Percentiles rank a stretch among this genome's conserved stretches.
Conservation (phyloP, 2,329 filamentous ascomycete species). For the Colletotrichum chrysophilum region DNA sequence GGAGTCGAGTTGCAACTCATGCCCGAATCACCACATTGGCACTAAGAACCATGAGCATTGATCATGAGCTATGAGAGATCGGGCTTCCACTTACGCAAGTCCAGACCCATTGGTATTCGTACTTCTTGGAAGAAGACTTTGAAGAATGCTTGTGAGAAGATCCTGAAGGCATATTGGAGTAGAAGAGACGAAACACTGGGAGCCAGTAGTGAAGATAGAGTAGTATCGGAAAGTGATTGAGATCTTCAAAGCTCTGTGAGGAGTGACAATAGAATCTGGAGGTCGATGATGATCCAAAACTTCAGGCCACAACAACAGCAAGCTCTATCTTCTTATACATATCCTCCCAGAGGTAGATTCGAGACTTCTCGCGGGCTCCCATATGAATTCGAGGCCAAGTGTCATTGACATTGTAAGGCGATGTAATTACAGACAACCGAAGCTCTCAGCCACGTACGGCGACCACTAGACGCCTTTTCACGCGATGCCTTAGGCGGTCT, state of each 20-base stretch:
- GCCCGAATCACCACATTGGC: conserved; percentile 12
- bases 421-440: neutral
- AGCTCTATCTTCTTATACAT: too few species aligned
- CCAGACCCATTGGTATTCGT: neutral
- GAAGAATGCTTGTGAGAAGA: neutral
- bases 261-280: neutral
- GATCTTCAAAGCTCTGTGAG: neutral
- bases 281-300: neutral
- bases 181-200: neutral
- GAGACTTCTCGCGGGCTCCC: neutral
- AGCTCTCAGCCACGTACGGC: neutral
- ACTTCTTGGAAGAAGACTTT: neutral
- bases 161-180: neutral
- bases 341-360: too few species aligned
- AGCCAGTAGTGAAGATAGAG: neutral
- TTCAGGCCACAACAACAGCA: neutral
- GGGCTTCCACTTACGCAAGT: conserved; percentile 5
- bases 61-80: neutral
- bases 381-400: neutral
- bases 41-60: neutral
- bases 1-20: neutral
- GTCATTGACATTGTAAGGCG: neutral
- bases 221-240: neutral
- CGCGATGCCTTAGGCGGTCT: neutral
- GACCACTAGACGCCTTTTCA: neutral